These are phyloP conservation scores for Protomyces inundatus DNA, from an alignment of 1,139 yeast genomes.

Conservation along the genomic window DNA sequence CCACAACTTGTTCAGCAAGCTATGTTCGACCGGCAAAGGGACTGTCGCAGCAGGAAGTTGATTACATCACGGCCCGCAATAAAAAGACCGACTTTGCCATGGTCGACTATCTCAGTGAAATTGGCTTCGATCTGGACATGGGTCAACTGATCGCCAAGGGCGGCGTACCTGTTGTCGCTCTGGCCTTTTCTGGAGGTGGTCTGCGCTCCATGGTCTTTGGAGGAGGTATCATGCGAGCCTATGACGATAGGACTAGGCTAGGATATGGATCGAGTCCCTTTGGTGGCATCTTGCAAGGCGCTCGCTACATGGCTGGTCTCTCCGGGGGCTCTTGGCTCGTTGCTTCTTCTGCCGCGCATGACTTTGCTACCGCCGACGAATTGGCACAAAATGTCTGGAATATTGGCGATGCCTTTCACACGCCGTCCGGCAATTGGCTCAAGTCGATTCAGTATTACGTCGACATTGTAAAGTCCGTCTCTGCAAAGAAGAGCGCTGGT, in stretches of 20 bases:
- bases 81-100: slow-evolving; percentile 51
- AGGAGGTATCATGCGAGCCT: slow-evolving; percentile 76
- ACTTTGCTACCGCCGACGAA: slow-evolving; percentile 30
- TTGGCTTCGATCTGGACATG: slow-evolving; percentile 55
- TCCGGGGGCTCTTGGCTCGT: slow-evolving; percentile 83
- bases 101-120: slow-evolving; percentile 50
- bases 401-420: slow-evolving; percentile 50
- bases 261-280: slow-evolving; percentile 55
- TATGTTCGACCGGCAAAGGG: slow-evolving; percentile 29
- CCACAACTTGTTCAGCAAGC: slow-evolving; percentile 30
- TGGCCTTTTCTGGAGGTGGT: slow-evolving; percentile 89
- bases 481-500: slow-evolving; percentile 67
- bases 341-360: slow-evolving; percentile 51
- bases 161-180: slow-evolving; percentile 51
- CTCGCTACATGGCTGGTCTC: slow-evolving; percentile 77
- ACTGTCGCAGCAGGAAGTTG: slow-evolving; percentile 28
- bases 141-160: slow-evolving; percentile 44
- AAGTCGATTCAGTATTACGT: slow-evolving; percentile 55
- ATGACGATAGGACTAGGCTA: slow-evolving; percentile 68
- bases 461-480: slow-evolving; percentile 50
- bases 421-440: slow-evolving; percentile 55
- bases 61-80: slow-evolving; percentile 43
- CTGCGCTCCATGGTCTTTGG: slow-evolving; percentile 85
- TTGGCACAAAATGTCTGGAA: slow-evolving; percentile 32
- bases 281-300: slow-evolving; percentile 73